Evolutionary conservation across 768 basidiomycete genomes (phyloP).

Genomic region (Russula emetica): DNA sequence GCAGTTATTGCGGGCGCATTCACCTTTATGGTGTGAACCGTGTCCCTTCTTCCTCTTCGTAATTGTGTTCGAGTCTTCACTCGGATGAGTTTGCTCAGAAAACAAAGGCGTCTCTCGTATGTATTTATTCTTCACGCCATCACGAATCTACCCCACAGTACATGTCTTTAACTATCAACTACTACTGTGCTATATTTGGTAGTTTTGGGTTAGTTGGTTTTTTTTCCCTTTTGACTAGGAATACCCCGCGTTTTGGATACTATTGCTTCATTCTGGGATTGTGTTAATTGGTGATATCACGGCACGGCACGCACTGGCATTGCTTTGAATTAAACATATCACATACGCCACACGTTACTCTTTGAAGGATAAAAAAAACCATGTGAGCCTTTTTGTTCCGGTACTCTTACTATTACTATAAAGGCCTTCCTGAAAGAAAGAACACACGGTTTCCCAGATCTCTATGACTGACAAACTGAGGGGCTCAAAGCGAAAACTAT

Average conservation of each 20-base stretch:
- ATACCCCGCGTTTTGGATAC: neutral
- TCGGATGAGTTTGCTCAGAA: neutral
- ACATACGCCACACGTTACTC: neutral
- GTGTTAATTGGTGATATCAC: neutral
- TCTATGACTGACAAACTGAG: neutral
- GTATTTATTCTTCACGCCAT: conserved; percentile 5
- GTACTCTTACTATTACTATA: neutral
- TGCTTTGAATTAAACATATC: neutral
- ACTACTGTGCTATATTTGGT: conserved; percentile 1
- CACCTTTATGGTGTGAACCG: conserved; percentile 18
- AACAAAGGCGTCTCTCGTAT: neutral
- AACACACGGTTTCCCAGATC: neutral
- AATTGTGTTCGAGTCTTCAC: neutral
- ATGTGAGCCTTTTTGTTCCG: too few relatives aligned
- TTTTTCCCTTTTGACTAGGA: neutral
- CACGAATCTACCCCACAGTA: neutral
- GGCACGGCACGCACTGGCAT: neutral
- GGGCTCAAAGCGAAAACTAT: neutral
- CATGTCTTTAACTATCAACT: conserved; percentile 3
- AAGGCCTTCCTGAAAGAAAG: neutral
- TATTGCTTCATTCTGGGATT: neutral
- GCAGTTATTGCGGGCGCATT: conserved; percentile 19
- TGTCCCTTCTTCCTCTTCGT: neutral
- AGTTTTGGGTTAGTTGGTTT: neutral
- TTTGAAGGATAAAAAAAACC: neutral